These are phyloP conservation scores for Filobasidium wieringae DNA, from an alignment of 768 basidiomycete species.

Conservation along the genomic window DNA sequence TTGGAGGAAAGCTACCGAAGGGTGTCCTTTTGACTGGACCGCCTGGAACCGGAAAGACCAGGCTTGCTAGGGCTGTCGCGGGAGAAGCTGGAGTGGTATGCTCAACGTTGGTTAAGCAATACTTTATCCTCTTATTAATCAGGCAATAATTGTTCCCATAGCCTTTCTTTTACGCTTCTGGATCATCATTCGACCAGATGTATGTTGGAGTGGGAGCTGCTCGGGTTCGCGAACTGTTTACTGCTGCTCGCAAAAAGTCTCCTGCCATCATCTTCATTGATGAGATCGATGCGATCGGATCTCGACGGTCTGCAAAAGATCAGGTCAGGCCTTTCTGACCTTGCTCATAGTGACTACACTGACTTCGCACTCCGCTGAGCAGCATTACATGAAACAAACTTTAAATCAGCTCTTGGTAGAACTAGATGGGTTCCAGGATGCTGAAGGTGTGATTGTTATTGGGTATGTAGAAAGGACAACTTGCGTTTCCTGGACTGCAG, in stretches of 20 bases:
- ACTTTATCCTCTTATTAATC: not conserved
- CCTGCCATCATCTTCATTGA: conserved; percentile 99
- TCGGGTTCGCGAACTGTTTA: conserved; percentile 87
- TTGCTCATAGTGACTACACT: not conserved
- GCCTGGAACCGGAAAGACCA: conserved; percentile 81
- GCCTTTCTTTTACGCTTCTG: conserved; percentile 92
- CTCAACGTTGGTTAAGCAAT: not conserved
- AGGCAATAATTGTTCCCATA: not conserved
- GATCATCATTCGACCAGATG: conserved; percentile 97
- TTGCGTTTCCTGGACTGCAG: not conserved
- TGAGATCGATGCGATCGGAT: conserved; percentile 85
- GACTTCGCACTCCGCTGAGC: conserved; percentile 49
- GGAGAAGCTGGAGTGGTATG: conserved; percentile 81
- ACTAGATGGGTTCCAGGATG: conserved; percentile 91
- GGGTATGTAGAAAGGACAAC: conserved; percentile 45
- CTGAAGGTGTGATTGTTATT: conserved; percentile 83
- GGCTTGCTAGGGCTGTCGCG: conserved; percentile 92
- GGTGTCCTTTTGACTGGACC: conserved; percentile 58
- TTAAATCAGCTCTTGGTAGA: conserved; percentile 93
- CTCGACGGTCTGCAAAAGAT: conserved; percentile 48
- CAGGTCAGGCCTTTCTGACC: conserved; percentile 24
- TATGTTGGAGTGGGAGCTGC: conserved; percentile 57
- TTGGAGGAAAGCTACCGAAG: conserved; percentile 89
- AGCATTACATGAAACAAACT: conserved; percentile 48
- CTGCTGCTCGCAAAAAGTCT: conserved; percentile 82